Base-by-base conservation (phyloP, 352 stramenopile genomes). In the Halophytophthora polymorphica region DNA sequence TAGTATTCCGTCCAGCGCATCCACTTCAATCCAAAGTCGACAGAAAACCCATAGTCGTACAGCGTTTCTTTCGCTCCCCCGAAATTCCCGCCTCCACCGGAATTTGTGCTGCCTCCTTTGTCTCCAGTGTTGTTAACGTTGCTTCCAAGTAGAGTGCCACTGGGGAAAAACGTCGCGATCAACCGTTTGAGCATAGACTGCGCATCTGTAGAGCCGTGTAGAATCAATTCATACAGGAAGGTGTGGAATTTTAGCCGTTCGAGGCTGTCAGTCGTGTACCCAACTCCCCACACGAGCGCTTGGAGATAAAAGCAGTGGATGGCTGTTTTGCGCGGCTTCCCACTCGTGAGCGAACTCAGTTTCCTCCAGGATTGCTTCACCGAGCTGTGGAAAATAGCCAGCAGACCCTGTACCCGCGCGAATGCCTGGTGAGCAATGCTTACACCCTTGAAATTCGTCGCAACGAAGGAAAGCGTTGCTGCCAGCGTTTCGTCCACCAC, bases 21-120 rank as follows among this genome's bases (percentile, higher is more conserved):
- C 82, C 79, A 90, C 52, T 89, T 93, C 11, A 78, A 68, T 2
- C 82, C 82, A 41, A 77, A 84, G 11, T 86, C 82, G 18, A 87
- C 48, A 0, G 73, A 88, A 51, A 90, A 88, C 0, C 61, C 69
- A 36, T 78, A 93, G 23, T 60, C 66, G 47, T 90, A 90, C 40
- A 93, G 61, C 12, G 68, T 77, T 40, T 83, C 71, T 25, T 70
- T 73, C 13, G 12, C 34, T 46, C 47, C 6, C 11, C 37, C 19
- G 15, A 43, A 21, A 14, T 19, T 25, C 33, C 40, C 47, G 7
- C 18, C 25, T 6, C 15, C 2, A 45, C 34, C 31, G 10, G 21
- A 6, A 23, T 15, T 58, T 36, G 6, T 33, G 14, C 2, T 56
- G 0, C 33, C 28, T 4, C 53, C 54, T 5, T 56, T 49, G 6